phyloP scores from a whole-genome alignment of 2,329 filamentous ascomycete species.

The Onygena corvina region DNA sequence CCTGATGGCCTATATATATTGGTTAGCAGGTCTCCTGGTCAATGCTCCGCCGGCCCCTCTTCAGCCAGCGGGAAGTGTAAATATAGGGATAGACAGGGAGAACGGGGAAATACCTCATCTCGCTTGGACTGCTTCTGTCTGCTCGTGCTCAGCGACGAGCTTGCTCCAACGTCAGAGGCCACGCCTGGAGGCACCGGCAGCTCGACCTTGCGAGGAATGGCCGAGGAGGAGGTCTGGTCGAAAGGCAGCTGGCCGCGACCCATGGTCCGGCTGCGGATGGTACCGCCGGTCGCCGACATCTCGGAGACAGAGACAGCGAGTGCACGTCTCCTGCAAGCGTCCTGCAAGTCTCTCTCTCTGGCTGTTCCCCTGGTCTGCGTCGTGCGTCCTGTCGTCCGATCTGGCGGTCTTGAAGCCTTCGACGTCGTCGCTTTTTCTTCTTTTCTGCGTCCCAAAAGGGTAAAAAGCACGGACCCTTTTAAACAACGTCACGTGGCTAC shows the following conservation, averaged over 20 bases:
- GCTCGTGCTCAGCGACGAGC: constrained; percentile 75
- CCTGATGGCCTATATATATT: constrained; percentile 65
- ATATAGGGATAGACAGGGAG: not conserved
- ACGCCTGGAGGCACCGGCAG: constrained; percentile 28
- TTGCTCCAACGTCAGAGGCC: constrained; percentile 41
- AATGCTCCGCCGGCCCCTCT: not conserved
- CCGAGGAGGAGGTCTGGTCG: constrained; percentile 42
- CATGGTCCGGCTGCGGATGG: constrained; percentile 44
- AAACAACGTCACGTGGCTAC: not conserved
- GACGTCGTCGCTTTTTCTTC: not conserved
- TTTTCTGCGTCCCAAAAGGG: constrained; percentile 2
- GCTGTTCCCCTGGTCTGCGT: too few species aligned
- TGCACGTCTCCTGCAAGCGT: too few species aligned
- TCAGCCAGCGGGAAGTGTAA: not conserved
- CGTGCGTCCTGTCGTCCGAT: too few species aligned
- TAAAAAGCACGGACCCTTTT: not conserved
- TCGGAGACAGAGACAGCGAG: constrained; percentile 16
- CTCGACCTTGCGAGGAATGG: constrained; percentile 51
- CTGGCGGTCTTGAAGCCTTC: not conserved
- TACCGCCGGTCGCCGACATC: constrained; percentile 48
- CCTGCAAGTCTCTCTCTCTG: too few species aligned
- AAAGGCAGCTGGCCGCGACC: constrained; percentile 44
- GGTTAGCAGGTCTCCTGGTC: constrained; percentile 10
- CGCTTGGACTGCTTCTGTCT: constrained; percentile 93
- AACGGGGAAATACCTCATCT: constrained; percentile 63